These are phyloP conservation scores for Oxyria digyna DNA, from an alignment of 148 eudicot species.

Conservation along the genomic window DNA sequence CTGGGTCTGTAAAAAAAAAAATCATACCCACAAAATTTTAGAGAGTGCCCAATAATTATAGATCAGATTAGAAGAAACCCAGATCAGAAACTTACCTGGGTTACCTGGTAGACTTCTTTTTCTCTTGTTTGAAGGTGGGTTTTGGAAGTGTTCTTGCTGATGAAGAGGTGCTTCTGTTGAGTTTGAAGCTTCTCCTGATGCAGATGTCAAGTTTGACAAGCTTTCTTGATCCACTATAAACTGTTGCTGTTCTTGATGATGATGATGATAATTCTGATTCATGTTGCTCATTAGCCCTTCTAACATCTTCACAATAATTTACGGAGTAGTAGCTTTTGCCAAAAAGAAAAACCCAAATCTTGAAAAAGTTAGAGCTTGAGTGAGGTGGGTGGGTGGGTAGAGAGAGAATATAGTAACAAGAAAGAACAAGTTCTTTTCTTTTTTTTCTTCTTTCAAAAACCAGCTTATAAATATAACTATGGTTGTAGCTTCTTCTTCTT, in stretches of 20 bases:
- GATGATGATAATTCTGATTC: slow-evolving; percentile 15
- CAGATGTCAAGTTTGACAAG: slow-evolving; percentile 70
- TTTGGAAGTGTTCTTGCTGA: slow-evolving; percentile 6
- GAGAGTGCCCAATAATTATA: background rate
- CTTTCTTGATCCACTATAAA: slow-evolving; percentile 46
- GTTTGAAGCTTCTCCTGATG: slow-evolving; percentile 49
- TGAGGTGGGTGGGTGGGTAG: background rate
- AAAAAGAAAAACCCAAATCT: background rate
- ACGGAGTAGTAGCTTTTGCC: background rate
- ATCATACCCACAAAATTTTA: background rate
- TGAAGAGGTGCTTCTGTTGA: slow-evolving; percentile 16
- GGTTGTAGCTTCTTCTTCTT: slow-evolving; percentile 16
- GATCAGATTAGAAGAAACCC: background rate
- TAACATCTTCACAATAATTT: slow-evolving; percentile 26
- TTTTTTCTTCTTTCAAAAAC: slow-evolving; percentile 7
- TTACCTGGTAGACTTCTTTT: slow-evolving; percentile 86
- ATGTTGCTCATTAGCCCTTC: slow-evolving; percentile 19
- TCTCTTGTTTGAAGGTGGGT: slow-evolving; percentile 37
- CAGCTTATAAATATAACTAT: slow-evolving; percentile 16
- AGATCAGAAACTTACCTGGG: slow-evolving; percentile 48
- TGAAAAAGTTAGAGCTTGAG: background rate
- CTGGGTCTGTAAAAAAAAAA: slow-evolving; percentile 45
- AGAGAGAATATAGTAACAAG: background rate
- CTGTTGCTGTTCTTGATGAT: slow-evolving; percentile 22
- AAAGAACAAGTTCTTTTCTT: background rate